Base-by-base conservation (phyloP, 768 basidiomycete species). In the Pisolithus tinctorius region DNA sequence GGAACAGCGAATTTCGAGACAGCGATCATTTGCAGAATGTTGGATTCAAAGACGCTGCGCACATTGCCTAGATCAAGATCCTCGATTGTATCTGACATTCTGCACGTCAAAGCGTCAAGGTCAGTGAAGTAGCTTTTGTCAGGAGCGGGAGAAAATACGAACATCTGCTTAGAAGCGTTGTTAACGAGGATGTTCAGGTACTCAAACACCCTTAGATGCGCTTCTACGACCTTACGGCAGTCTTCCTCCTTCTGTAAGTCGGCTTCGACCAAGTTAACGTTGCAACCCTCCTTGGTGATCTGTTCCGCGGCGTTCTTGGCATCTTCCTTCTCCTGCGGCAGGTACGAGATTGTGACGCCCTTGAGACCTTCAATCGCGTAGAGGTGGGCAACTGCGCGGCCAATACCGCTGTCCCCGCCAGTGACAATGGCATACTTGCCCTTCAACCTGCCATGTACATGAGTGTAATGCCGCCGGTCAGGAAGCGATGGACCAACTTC, bases 1-100 rank as follows among this genome's bases (percentile, higher is more conserved):
- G 82, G 80, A 14, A 82, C 60, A 13, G 80, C 75, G 55, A 67
- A 74, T 61, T 80, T 81, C 26, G 79, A 74, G 23, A 82, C 51
- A 0, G 76, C 78, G 52, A 84, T 78, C 79, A 79, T 80, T 55
- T 73, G 73, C 41, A 84, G 53, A 58, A 83, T 80, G 68, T 85
- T 84, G 47, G 71, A 68, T 43, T 73, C 62, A 71, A 80, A 82
- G 4, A 77, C 80, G 56, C 74, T 76, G 54, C 76, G 69, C 30
- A 83, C 79, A 27, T 78, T 72, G 45, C 73, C 66, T 34, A 83
- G 63, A 56, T 79, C 71, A 40, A 82, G 77, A 1, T 77, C 70
- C 44, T 69, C 74, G 38, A 80, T 68, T 40, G 74, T 60, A 52
- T 74, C 64, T 53, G 66, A 66, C 60, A 76, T 74, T 47, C 72